phyloP scores from a whole-genome alignment of 192 early-diverging fungal species.

The Podila epicladia region DNA sequence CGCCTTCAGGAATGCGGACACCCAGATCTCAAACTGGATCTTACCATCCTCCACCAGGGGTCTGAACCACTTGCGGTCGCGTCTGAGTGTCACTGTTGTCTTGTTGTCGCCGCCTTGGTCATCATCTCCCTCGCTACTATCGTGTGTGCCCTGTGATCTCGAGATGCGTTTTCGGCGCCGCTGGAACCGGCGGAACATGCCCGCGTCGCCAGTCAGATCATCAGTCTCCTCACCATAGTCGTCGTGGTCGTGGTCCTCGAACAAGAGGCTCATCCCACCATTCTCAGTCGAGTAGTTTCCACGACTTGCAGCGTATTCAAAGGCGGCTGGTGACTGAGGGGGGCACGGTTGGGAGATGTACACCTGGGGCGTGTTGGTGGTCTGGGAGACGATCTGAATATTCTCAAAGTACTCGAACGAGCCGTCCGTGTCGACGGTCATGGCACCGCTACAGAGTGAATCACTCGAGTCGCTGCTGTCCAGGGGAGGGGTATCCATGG shows the following conservation, averaged over 20 bases:
- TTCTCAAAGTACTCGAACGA: neutral
- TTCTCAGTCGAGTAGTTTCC: too few relatives aligned
- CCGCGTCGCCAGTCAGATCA: neutral
- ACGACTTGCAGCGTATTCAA: neutral
- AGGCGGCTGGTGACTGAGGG: neutral
- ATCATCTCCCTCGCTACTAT: neutral
- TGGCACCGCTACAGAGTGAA: neutral
- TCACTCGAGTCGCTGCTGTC: neutral
- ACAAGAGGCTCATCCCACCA: neutral
- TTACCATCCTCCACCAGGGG: slow-evolving; percentile 1
- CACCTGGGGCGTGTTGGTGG: neutral
- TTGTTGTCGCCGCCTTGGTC: neutral
- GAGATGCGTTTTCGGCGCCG: neutral
- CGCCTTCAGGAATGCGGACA: slow-evolving; percentile 12
- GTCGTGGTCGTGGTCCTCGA: slow-evolving; percentile 1
- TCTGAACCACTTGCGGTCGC: slow-evolving; percentile 8
- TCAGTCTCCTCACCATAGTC: slow-evolving; percentile 6
- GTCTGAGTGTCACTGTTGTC: neutral
- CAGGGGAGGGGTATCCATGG: too few relatives aligned
- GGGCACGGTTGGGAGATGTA: neutral
- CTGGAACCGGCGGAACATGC: neutral
- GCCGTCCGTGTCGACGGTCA: neutral
- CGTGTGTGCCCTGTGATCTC: neutral
- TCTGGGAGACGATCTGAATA: neutral
- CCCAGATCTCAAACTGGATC: slow-evolving; percentile 33